Percentiles rank a stretch among this genome's conserved stretches.
These are phyloP conservation scores for Kuraishia capsulata DNA, from an alignment of 805 yeast genomes.

Conservation along the genomic window DNA sequence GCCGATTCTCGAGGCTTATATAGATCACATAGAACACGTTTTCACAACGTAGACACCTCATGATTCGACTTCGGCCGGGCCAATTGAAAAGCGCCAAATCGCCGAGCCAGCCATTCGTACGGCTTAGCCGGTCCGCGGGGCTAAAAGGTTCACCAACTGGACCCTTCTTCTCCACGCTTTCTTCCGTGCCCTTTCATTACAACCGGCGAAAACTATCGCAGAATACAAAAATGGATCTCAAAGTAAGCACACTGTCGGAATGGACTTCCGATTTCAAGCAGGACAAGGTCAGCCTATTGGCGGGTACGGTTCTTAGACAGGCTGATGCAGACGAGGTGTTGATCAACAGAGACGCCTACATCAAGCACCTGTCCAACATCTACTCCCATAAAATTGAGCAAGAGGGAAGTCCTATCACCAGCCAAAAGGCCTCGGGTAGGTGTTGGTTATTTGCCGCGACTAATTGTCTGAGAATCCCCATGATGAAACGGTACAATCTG, in stretches of 20 bases:
- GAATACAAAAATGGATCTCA: background rate
- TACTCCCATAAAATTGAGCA: constrained; percentile 33
- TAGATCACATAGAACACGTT: too few species aligned
- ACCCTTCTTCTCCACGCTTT: too few species aligned
- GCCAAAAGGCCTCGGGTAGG: constrained; percentile 70
- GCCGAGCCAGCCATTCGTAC: too few species aligned
- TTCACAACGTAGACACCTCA: too few species aligned
- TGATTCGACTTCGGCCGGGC: too few species aligned
- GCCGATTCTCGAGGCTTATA: too few species aligned
- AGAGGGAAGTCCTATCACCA: constrained; percentile 58
- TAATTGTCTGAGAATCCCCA: constrained; percentile 57
- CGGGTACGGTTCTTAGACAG: constrained; percentile 21
- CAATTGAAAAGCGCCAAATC: too few species aligned
- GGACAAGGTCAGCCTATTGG: constrained; percentile 20
- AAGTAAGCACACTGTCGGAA: constrained; percentile 6
- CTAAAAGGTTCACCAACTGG: too few species aligned
- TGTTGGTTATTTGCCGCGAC: constrained; percentile 89
- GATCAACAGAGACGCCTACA: constrained; percentile 21
- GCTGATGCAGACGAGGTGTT: constrained; percentile 30
- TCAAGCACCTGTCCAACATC: constrained; percentile 20
- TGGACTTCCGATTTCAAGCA: constrained; percentile 18
- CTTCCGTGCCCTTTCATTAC: too few species aligned
- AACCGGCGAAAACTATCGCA: too few species aligned
- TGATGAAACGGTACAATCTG: constrained; percentile 53
- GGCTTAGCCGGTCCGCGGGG: too few species aligned